phyloP scores from a whole-genome alignment of 192 early-diverging fungal species.

The Coemansia sp. region DNA sequence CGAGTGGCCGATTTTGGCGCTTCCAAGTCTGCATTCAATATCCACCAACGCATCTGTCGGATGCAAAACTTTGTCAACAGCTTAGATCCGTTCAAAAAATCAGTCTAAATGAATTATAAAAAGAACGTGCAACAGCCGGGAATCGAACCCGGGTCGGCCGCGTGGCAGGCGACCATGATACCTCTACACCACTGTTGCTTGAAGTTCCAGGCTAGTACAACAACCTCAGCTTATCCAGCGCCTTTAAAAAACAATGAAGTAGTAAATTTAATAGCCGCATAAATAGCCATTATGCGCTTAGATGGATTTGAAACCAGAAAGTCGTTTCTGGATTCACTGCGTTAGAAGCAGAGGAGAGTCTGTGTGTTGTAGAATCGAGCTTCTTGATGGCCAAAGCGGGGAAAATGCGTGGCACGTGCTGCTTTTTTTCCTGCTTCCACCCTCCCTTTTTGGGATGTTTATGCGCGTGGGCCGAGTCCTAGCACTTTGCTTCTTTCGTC shows the following conservation, averaged over 20 bases:
- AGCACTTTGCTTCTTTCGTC: not conserved
- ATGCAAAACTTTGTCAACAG: conserved; percentile 25
- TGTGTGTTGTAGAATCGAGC: too few relatives aligned
- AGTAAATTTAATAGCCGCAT: too few relatives aligned
- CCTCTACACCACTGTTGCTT: conserved; percentile 63
- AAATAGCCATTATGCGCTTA: too few relatives aligned
- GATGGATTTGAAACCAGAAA: too few relatives aligned
- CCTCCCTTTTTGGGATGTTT: conserved; percentile 7
- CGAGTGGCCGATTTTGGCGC: conserved; percentile 34
- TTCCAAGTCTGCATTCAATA: not conserved
- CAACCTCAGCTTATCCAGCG: too few relatives aligned
- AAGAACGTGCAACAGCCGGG: conserved; percentile 60
- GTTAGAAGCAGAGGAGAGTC: too few relatives aligned
- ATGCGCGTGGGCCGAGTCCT: not conserved
- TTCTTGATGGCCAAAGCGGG: not conserved
- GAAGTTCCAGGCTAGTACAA: not conserved
- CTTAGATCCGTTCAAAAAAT: conserved; percentile 1
- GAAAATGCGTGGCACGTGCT: conserved; percentile 4
- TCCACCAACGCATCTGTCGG: conserved; percentile 19
- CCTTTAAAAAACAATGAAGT: too few relatives aligned
- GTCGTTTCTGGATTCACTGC: too few relatives aligned
- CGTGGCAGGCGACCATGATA: conserved; percentile 80
- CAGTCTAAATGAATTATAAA: not conserved
- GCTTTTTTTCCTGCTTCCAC: conserved; percentile 4
- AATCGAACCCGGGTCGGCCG: conserved; percentile 80